phyloP scores from a whole-genome alignment of 805 yeast genomes.

The Lipomyces sp. region DNA sequence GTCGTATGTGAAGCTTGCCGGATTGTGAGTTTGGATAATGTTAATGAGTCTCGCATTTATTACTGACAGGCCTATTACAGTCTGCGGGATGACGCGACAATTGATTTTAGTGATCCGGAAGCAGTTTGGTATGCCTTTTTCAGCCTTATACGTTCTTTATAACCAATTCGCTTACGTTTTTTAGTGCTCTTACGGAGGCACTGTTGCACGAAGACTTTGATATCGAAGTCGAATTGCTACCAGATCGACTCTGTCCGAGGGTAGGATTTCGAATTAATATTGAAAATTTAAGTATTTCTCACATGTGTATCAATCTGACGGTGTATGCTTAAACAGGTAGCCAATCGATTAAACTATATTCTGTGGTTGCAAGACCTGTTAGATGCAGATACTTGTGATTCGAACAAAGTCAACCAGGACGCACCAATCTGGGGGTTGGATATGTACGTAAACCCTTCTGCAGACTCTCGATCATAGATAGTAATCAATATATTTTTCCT shows the following conservation, averaged over 20 bases:
- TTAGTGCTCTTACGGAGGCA: constrained; percentile 29
- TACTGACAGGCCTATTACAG: constrained; percentile 8
- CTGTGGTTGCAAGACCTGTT: constrained; percentile 41
- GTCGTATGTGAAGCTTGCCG: constrained; percentile 19
- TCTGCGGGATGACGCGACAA: constrained; percentile 5
- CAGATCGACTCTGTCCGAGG: constrained; percentile 37
- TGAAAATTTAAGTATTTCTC: background rate
- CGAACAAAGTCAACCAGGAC: background rate
- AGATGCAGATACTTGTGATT: constrained; percentile 14
- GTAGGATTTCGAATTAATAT: background rate
- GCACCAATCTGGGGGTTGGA: constrained; percentile 16
- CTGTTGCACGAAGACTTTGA: constrained; percentile 31
- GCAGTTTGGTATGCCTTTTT: constrained; percentile 24
- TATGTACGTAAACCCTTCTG: constrained; percentile 13
- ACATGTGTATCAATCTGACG: background rate
- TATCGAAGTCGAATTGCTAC: constrained; percentile 23
- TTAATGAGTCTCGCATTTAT: background rate
- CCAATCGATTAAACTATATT: constrained; percentile 43
- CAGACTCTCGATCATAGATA: too few relatives aligned
- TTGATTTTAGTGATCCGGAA: constrained; percentile 28
- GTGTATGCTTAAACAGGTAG: background rate
- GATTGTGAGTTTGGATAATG: constrained; percentile 19
- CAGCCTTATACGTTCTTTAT: background rate
- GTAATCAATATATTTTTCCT: background rate
- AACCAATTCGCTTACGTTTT: background rate